Evolutionary conservation across 2,329 filamentous ascomycete genomes (phyloP).

Genomic region (Curvularia sp.): DNA sequence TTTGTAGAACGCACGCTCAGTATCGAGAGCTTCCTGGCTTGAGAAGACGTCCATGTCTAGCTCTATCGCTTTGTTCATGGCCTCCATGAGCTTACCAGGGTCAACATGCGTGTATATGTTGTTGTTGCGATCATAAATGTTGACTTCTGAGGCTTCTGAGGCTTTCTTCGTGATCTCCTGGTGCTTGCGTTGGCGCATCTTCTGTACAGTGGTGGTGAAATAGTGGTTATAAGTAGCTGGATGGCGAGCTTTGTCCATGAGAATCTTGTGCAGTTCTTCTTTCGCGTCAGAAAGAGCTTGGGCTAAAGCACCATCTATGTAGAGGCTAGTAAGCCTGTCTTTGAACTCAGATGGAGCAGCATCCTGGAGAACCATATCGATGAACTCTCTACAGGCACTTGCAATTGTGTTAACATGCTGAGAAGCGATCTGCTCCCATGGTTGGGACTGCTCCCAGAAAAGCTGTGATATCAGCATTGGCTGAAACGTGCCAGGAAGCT

Average conservation of each 20-base stretch:
- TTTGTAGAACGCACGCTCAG: conserved; percentile 49
- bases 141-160: background rate
- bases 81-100: background rate
- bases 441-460: conserved; percentile 65
- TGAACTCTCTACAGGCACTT: conserved; percentile 44
- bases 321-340: conserved; percentile 47
- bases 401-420: conserved; percentile 51
- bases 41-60: conserved; percentile 47
- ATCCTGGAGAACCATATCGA: conserved; percentile 46
- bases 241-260: conserved; percentile 57
- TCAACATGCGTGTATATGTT: background rate
- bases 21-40: conserved; percentile 48
- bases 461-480: conserved; percentile 65
- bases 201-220: conserved; percentile 40
- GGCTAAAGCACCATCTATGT: conserved; percentile 54
- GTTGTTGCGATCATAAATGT: background rate
- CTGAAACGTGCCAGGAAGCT: conserved; percentile 69
- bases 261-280: conserved; percentile 55
- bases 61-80: conserved; percentile 13
- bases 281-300: conserved; percentile 43
- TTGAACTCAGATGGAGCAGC: conserved; percentile 54
- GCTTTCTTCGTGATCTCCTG: background rate
- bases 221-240: conserved; percentile 64
- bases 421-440: conserved; percentile 58
- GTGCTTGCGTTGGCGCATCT: conserved; percentile 25